Conservation (phyloP, 306 rosid genomes). For the Ochetophila trinervis region DNA sequence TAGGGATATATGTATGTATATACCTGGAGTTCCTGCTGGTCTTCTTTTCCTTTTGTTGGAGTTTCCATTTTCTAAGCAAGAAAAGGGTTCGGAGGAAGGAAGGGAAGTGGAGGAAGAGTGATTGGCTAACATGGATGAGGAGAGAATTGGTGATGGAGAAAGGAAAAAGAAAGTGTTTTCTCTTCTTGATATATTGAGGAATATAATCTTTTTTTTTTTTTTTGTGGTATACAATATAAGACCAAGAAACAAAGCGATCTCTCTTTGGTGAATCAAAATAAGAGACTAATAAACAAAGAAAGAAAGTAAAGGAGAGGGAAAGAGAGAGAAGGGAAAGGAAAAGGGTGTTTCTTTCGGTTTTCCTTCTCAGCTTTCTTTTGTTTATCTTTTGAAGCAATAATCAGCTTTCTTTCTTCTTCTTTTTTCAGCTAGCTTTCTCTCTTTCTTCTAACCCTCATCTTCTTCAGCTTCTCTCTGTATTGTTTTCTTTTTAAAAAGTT, state of each 20-base stretch:
- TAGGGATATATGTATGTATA: neutral
- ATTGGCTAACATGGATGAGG: slow-evolving; percentile 56
- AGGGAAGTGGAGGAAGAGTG: slow-evolving; percentile 48
- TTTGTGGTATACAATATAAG: neutral
- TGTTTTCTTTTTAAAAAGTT: neutral
- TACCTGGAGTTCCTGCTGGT: slow-evolving; percentile 99
- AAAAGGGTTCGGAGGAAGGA: slow-evolving; percentile 72
- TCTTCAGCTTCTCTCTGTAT: slow-evolving; percentile 27
- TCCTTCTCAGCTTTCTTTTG: slow-evolving; percentile 48
- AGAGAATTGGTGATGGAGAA: neutral
- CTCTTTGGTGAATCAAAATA: slow-evolving; percentile 3
- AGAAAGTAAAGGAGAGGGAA: slow-evolving; percentile 20
- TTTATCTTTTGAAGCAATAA: slow-evolving; percentile 3
- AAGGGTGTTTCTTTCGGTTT: slow-evolving; percentile 35
- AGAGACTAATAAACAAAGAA: slow-evolving; percentile 9
- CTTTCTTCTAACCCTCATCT: slow-evolving; percentile 56
- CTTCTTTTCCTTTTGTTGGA: slow-evolving; percentile 80
- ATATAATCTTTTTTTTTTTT: neutral
- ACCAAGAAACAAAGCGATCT: neutral
- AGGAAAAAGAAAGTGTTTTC: neutral
- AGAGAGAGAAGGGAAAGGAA: slow-evolving; percentile 7
- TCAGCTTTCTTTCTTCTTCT: slow-evolving; percentile 71
- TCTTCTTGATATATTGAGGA: neutral
- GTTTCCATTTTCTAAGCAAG: slow-evolving; percentile 58
- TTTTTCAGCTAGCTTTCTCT: slow-evolving; percentile 39